Conservation (phyloP, 1,284 basidiomycete species). For the Cryptococcus sp. region DNA sequence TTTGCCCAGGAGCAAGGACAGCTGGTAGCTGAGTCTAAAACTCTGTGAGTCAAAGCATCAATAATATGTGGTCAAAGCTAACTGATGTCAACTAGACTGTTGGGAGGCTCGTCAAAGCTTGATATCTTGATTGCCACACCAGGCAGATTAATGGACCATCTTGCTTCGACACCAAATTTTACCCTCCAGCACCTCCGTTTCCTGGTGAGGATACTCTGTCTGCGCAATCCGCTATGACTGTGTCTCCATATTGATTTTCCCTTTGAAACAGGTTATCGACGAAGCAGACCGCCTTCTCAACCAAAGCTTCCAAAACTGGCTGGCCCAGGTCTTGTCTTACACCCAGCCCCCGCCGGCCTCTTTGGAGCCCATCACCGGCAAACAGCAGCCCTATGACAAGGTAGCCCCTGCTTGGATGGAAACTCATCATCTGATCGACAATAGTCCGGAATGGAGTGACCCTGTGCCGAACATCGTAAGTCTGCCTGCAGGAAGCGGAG, state of each 20-base stretch:
- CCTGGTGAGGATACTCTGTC: conserved; percentile 56
- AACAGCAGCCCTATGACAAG: conserved; percentile 48
- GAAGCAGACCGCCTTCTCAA: conserved; percentile 93
- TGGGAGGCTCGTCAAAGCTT: conserved; percentile 73
- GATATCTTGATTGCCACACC: conserved; percentile 96
- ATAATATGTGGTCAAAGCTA: not conserved
- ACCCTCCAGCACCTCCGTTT: conserved; percentile 91
- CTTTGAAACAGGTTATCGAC: conserved; percentile 74
- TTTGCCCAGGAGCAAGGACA: conserved; percentile 48
- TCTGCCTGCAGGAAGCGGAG: not conserved
- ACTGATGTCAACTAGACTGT: conserved; percentile 25
- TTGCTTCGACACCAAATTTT: conserved; percentile 82
- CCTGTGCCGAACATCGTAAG: conserved; percentile 8
- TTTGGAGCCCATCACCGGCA: not conserved
- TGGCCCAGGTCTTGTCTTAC: conserved; percentile 71
- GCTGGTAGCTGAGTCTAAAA: conserved; percentile 36
- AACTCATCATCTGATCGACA: conserved; percentile 30
- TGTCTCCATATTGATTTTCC: not conserved
- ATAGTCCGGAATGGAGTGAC: conserved; percentile 21
- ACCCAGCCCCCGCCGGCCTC: conserved; percentile 55
- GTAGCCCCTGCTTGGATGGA: conserved; percentile 51
- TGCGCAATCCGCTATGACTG: not conserved
- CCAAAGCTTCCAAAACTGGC: conserved; percentile 95
- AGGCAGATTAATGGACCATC: conserved; percentile 89
- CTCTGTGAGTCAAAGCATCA: conserved; percentile 20